A percentile compares a stretch with the other conserved stretches of the same genome.
Conservation (phyloP, 495 filamentous ascomycete species). For the Immersiella caudata region DNA sequence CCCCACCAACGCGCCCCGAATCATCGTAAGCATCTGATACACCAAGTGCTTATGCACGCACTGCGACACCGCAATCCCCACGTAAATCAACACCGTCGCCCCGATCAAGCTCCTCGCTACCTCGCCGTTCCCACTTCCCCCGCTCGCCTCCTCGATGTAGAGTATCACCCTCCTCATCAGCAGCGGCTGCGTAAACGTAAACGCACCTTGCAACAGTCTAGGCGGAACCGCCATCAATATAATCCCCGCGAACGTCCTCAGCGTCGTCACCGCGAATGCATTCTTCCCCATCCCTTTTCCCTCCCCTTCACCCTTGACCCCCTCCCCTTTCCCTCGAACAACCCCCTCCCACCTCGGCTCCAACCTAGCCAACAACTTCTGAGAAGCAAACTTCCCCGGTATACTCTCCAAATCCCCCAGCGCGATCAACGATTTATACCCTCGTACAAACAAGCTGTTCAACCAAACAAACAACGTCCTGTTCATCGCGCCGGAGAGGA, state of each 20-base stretch:
- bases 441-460: background rate
- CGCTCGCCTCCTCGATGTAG: background rate
- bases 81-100: conserved; percentile 42
- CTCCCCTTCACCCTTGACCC: background rate
- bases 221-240: conserved; percentile 4
- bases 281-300: conserved; percentile 1
- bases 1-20: conserved; percentile 56
- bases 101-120: background rate
- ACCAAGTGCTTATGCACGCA: conserved; percentile 48
- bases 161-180: conserved; percentile 6
- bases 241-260: background rate
- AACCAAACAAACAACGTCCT: background rate
- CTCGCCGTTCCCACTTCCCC: background rate
- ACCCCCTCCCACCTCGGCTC: background rate
- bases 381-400: background rate
- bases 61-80: conserved; percentile 47
- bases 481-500: background rate
- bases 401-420: conserved; percentile 1
- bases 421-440: background rate
- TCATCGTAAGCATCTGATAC: conserved; percentile 58
- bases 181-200: conserved; percentile 6
- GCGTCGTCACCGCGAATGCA: background rate
- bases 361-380: background rate
- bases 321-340: background rate
- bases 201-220: background rate